Percentiles rank a stretch among this genome's conserved stretches.
Evolutionary conservation across 495 filamentous ascomycete species (phyloP).

Genomic region (Penicillium roqueforti): DNA sequence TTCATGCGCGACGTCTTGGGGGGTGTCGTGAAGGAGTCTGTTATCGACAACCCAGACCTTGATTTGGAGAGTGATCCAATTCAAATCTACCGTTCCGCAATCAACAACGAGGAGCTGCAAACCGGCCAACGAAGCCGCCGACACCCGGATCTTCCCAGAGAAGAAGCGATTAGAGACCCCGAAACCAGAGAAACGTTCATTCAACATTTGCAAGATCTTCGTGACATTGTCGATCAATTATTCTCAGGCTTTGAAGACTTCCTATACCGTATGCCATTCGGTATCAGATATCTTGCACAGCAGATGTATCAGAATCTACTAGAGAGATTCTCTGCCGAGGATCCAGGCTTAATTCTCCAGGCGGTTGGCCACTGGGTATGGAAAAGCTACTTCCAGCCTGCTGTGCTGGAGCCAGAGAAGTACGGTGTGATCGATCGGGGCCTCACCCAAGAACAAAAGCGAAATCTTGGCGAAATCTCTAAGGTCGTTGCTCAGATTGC

Average conservation of each 20-base stretch:
- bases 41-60: slow-evolving; percentile 84
- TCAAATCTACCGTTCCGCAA: slow-evolving; percentile 90
- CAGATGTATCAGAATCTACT: slow-evolving; percentile 77
- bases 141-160: slow-evolving; percentile 74
- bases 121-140: slow-evolving; percentile 80
- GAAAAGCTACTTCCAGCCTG: slow-evolving; percentile 89
- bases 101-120: slow-evolving; percentile 94
- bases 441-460: slow-evolving; percentile 85
- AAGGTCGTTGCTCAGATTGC: slow-evolving; percentile 88
- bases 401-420: slow-evolving; percentile 79
- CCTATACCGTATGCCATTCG: slow-evolving; percentile 86
- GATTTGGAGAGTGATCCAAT: slow-evolving; percentile 96
- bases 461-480: slow-evolving; percentile 83
- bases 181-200: slow-evolving; percentile 92
- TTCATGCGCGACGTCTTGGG: slow-evolving; percentile 83
- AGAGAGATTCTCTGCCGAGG: slow-evolving; percentile 72
- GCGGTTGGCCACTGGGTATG: slow-evolving; percentile 86
- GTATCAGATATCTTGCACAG: slow-evolving; percentile 81
- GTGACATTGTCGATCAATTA: slow-evolving; percentile 89
- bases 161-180: slow-evolving; percentile 87
- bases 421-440: slow-evolving; percentile 84
- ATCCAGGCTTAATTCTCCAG: slow-evolving; percentile 73
- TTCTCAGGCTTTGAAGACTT: slow-evolving; percentile 76
- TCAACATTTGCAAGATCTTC: slow-evolving; percentile 84
- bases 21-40: slow-evolving; percentile 75